phyloP scores from a whole-genome alignment of 2,329 filamentous ascomycete genomes.

The Cladosporium austrohemisphaericum region DNA sequence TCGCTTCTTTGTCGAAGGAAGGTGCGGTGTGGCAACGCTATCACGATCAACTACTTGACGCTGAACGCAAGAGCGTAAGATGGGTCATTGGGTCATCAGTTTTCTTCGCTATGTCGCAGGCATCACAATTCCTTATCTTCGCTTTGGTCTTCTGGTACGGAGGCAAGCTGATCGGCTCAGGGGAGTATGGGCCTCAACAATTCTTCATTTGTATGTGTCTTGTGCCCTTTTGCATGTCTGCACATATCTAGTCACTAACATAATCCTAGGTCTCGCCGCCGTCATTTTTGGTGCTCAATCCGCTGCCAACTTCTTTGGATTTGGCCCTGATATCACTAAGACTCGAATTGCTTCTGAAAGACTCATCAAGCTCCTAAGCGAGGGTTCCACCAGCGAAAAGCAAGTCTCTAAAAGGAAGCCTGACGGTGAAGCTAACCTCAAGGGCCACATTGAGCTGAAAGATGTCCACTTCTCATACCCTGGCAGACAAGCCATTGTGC shows the following conservation, averaged over 20 bases:
- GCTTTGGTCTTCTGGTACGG: slow-evolving; percentile 38
- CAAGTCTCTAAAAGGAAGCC: background rate
- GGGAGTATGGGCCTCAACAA: slow-evolving; percentile 35
- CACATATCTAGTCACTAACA: background rate
- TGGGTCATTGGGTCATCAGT: slow-evolving; percentile 19
- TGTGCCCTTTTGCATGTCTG: slow-evolving; percentile 39
- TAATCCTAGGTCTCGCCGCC: slow-evolving; percentile 53
- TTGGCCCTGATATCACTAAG: slow-evolving; percentile 43
- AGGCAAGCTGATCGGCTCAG: slow-evolving; percentile 29
- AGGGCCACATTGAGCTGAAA: slow-evolving; percentile 10
- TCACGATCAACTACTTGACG: slow-evolving; percentile 21
- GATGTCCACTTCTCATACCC: slow-evolving; percentile 43
- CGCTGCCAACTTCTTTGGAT: slow-evolving; percentile 64
- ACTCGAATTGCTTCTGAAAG: slow-evolving; percentile 39
- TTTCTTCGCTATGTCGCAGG: slow-evolving; percentile 32
- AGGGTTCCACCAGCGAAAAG: background rate
- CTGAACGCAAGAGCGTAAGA: slow-evolving; percentile 22
- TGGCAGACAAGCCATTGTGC: slow-evolving; percentile 34
- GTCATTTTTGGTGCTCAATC: slow-evolving; percentile 65
- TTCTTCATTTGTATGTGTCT: slow-evolving; percentile 53
- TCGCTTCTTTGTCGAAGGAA: slow-evolving; percentile 31
- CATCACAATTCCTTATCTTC: slow-evolving; percentile 31
- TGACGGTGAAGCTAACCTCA: background rate
- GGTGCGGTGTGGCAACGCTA: slow-evolving; percentile 23
- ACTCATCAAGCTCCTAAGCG: slow-evolving; percentile 39